Percentiles rank a stretch among this genome's conserved stretches.
These are phyloP conservation scores for Collybia sp. DNA, from an alignment of 768 basidiomycete species.

Conservation along the genomic window DNA sequence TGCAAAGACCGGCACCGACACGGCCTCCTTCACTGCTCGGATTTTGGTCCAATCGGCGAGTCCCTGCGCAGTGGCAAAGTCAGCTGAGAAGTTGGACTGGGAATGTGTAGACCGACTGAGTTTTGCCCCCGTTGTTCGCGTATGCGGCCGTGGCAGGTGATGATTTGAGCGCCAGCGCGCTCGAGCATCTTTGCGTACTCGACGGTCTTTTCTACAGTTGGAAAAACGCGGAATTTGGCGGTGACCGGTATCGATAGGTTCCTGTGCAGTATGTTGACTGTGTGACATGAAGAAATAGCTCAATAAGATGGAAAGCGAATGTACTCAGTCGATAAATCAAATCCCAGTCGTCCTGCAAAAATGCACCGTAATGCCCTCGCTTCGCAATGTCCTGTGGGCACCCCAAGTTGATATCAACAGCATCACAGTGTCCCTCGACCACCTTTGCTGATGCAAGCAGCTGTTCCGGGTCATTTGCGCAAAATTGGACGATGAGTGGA, in stretches of 20 bases:
- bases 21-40: slow-evolving; percentile 83
- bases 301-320: slow-evolving; percentile 15
- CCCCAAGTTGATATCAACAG: slow-evolving; percentile 90
- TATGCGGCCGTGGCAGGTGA: slow-evolving; percentile 89
- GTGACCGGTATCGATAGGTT: slow-evolving; percentile 91
- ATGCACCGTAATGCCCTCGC: slow-evolving; percentile 83
- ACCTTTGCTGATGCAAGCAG: slow-evolving; percentile 74
- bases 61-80: slow-evolving; percentile 41
- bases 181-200: slow-evolving; percentile 97
- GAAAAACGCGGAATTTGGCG: slow-evolving; percentile 93
- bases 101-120: slow-evolving; percentile 36
- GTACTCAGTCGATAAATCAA: slow-evolving; percentile 75
- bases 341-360: slow-evolving; percentile 94
- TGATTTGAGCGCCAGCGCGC: slow-evolving; percentile 88
- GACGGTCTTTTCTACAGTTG: slow-evolving; percentile 80
- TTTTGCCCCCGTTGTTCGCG: slow-evolving; percentile 90
- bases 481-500: slow-evolving; percentile 90
- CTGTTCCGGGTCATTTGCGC: slow-evolving; percentile 81
- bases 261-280: slow-evolving; percentile 82
- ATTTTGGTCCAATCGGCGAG: slow-evolving; percentile 90
- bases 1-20: slow-evolving; percentile 90
- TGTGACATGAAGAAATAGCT: background rate
- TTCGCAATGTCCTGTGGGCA: slow-evolving; percentile 96
- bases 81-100: background rate
- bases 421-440: slow-evolving; percentile 82